Base-by-base conservation (phyloP, 352 stramenopile genomes). In the Thalassiosira exigua region DNA sequence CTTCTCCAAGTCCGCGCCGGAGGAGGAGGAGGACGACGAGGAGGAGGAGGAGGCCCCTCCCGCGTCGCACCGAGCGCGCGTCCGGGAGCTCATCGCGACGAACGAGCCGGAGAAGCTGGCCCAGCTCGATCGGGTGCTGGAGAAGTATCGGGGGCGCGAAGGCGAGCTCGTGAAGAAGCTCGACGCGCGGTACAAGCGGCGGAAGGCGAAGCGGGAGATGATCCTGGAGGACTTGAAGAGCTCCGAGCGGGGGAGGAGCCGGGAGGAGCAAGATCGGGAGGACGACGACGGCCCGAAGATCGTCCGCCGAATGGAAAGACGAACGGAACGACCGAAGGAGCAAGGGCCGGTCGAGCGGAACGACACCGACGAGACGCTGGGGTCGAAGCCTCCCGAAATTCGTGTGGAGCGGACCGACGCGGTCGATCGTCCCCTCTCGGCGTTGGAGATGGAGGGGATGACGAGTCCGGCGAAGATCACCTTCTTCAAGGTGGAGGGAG, bases 91-190 rank as follows among this genome's bases (percentile, higher is more conserved):
- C 14, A 85, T 85, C 32, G n/a, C 36, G 14, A 32, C 30, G 14
- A 81, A 85, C 33, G 77, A 85, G 62, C 77, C 77, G 1, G 69
- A 85, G 12, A 85, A 85, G 57, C 26, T 85, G 36, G 7, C 51
- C 41, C 77, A 85, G 48, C 53, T 85, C n/a, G 77, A 85, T 72
- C 41, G 71, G 9, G 77, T 85, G 7, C 75, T 85, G 69, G 26
- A 74, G 27, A 85, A 85, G 54, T 85, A 85, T 42, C 12, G n/a
- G 2, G 77, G 77, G 26, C 71, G 67, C 41, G 77, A 85, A 48
- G 77, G 81, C 32, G 77, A 85, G 56, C 53, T 85, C 27, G 81
- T 85, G 19, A 56, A 52, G 52, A 85, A 85, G 48, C 69, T 85
- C 50, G 77, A 85, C 68, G 32, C 71, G n/a, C 42, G 77, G 39